phyloP scores from a whole-genome alignment of 805 yeast species.

The Kurtzmaniella fragi region DNA sequence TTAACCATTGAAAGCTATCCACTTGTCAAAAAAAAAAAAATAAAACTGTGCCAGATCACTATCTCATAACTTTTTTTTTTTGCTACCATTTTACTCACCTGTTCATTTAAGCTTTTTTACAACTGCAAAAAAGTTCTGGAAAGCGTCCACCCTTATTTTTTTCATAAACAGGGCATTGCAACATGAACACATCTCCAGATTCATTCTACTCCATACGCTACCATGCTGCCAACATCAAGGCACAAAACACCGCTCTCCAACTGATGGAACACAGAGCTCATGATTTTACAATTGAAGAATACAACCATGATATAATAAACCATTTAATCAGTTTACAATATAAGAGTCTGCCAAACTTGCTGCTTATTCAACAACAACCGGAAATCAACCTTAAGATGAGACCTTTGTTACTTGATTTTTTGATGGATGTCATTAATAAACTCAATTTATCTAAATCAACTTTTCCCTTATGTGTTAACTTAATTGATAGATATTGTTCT shows the following conservation, averaged over 20 bases:
- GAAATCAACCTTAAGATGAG: slow-evolving; percentile 42
- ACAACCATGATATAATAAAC: slow-evolving; percentile 38
- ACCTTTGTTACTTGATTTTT: slow-evolving; percentile 37
- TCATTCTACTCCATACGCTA: slow-evolving; percentile 28
- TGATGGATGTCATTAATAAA: slow-evolving; percentile 41
- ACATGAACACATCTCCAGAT: slow-evolving; percentile 23
- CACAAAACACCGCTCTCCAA: slow-evolving; percentile 37
- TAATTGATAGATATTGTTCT: slow-evolving; percentile 41
- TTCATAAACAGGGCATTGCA: not conserved
- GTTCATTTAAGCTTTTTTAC: too few relatives aligned
- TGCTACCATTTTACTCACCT: too few relatives aligned
- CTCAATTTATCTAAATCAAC: slow-evolving; percentile 35
- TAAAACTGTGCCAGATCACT: too few relatives aligned
- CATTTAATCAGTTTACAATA: slow-evolving; percentile 29
- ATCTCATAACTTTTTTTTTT: too few relatives aligned
- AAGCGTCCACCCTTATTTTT: too few relatives aligned
- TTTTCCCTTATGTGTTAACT: slow-evolving; percentile 40
- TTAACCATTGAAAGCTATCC: too few relatives aligned
- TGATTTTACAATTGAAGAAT: slow-evolving; percentile 36
- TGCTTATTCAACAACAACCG: slow-evolving; percentile 41
- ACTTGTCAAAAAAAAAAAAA: too few relatives aligned
- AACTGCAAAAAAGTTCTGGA: too few relatives aligned
- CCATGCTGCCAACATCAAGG: slow-evolving; percentile 26
- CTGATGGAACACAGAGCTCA: slow-evolving; percentile 47
- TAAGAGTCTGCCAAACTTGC: slow-evolving; percentile 24